A percentile compares a stretch with the other conserved stretches of the same genome.
Evolutionary conservation across 2,329 filamentous ascomycete species (phyloP).

Genomic region (Ilyonectria mors-panacis): DNA sequence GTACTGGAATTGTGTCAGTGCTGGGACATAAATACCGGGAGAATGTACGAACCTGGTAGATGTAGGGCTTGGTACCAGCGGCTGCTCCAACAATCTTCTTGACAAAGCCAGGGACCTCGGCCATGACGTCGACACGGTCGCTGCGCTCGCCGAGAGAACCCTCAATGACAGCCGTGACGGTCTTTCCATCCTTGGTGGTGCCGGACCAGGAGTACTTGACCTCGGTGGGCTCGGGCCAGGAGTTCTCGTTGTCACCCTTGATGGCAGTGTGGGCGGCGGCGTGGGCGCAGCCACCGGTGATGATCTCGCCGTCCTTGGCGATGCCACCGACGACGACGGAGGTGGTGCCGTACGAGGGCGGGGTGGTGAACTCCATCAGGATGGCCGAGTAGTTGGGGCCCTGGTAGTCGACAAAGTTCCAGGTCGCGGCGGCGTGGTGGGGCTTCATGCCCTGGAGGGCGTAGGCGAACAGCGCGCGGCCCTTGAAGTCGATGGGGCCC

Average conservation of each 20-base stretch:
- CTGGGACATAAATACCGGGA: background rate
- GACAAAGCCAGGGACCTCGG: slow-evolving; percentile 94
- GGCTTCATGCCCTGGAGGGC: slow-evolving; percentile 99
- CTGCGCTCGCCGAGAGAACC: slow-evolving; percentile 77
- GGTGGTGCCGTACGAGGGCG: slow-evolving; percentile 91
- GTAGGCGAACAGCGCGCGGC: slow-evolving; percentile 84
- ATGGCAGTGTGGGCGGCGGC: slow-evolving; percentile 78
- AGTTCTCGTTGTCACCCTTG: slow-evolving; percentile 81
- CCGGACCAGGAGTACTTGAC: slow-evolving; percentile 85
- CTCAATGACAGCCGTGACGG: slow-evolving; percentile 78
- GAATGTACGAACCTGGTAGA: slow-evolving; percentile 82
- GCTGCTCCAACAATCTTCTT: slow-evolving; percentile 93
- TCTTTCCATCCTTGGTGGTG: slow-evolving; percentile 81
- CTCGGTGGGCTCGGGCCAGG: slow-evolving; percentile 89
- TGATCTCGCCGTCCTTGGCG: slow-evolving; percentile 83
- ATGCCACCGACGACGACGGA: slow-evolving; percentile 87
- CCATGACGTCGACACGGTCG: slow-evolving; percentile 93
- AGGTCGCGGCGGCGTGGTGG: slow-evolving; percentile 91
- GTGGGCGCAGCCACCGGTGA: slow-evolving; percentile 78
- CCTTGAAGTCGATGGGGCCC: slow-evolving; percentile 85
- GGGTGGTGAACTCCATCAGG: slow-evolving; percentile 97
- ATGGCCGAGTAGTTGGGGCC: slow-evolving; percentile 87
- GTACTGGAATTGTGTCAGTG: slow-evolving; percentile 68
- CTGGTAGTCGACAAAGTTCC: slow-evolving; percentile 97
- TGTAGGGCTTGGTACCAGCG: slow-evolving; percentile 95